phyloP scores from a whole-genome alignment of 148 eudicot genomes.

The Nepenthes mirabilis region DNA sequence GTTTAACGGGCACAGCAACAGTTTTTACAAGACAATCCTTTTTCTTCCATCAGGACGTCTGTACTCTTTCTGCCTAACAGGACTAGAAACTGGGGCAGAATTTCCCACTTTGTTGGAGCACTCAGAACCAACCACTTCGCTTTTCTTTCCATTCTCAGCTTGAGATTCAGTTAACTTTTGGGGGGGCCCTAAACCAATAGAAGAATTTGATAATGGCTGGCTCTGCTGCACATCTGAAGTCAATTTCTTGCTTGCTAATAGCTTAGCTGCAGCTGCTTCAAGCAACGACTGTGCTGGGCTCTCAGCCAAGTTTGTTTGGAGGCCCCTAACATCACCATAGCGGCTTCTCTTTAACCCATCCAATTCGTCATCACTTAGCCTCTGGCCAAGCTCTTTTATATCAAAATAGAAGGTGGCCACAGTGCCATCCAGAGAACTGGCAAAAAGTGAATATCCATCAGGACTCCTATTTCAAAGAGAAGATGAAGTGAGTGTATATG shows the following conservation, averaged over 20 bases:
- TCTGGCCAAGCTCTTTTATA: conserved; percentile 29
- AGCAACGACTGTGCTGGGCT: conserved; percentile 86
- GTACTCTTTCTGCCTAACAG: too few species aligned
- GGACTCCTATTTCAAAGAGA: too few species aligned
- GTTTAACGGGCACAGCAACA: too few species aligned
- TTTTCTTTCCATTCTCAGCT: conserved; percentile 47
- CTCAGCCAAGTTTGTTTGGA: conserved; percentile 84
- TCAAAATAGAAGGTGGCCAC: conserved; percentile 88
- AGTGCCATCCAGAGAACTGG: conserved; percentile 1
- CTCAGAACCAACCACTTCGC: conserved; percentile 29
- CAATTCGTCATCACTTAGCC: too few species aligned
- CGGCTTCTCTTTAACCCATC: too few species aligned
- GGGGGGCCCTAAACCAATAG: conserved; percentile 20
- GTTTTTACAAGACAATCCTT: too few species aligned
- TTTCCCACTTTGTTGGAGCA: neutral
- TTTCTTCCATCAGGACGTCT: conserved; percentile 22
- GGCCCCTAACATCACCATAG: conserved; percentile 21
- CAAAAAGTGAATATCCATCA: too few species aligned
- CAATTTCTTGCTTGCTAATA: conserved; percentile 37
- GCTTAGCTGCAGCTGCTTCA: conserved; percentile 89
- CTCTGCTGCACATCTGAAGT: conserved; percentile 23
- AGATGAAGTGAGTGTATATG: too few species aligned
- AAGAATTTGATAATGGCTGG: conserved; percentile 33
- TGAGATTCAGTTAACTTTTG: conserved; percentile 35
- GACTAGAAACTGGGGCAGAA: too few species aligned